Base-by-base conservation (phyloP, 129 eudicot species). In the Lonicera japonica region DNA sequence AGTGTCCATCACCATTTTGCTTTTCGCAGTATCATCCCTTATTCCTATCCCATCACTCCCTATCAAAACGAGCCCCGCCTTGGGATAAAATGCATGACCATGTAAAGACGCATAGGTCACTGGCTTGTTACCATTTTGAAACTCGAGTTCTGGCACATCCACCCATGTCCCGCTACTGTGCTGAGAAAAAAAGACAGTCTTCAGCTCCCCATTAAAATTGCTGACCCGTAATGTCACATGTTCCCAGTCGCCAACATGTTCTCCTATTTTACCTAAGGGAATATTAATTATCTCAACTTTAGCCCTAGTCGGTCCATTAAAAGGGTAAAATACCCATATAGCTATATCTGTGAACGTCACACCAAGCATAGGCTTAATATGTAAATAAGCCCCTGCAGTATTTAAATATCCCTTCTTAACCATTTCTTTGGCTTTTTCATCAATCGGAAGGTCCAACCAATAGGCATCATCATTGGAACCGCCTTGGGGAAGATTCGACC, bases 291-390 rank as follows among this genome's bases (percentile, higher is more conserved):
- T 65, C 53, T 70, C 74, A 39, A 88, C 25, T 67, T 84, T 88
- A 1, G 71, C 87, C 75, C 72, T 76, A 0, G 89, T 80, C 0
- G 83, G 76, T 11, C 96, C 94, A 39, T 88, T 84, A 54, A 81
- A 88, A 7, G 94, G 96, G 87, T 88, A 88, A 69, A 88, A 88
- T 39, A 88, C 41, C 94, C 94, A 84, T 57, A 88, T 23, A 23
- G 79, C 86, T n/a, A 88, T 48, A 56, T 88, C 94, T 0, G 85
- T 88, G 63, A 71, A 82, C 14, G 96, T 82, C 2, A 77, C 94
- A 1, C 89, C 96, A 47, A 77, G 60, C 82, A 79, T 84, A 23
- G 96, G 86, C 48, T 88, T 88, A 48, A 88, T 64, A 54, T 88
- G 96, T 54, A 81, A 70, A 70, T 88, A 88, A 1, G 75, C 80